phyloP scores from a whole-genome alignment of 352 stramenopile genomes.

The Aphanomyces euteiches region DNA sequence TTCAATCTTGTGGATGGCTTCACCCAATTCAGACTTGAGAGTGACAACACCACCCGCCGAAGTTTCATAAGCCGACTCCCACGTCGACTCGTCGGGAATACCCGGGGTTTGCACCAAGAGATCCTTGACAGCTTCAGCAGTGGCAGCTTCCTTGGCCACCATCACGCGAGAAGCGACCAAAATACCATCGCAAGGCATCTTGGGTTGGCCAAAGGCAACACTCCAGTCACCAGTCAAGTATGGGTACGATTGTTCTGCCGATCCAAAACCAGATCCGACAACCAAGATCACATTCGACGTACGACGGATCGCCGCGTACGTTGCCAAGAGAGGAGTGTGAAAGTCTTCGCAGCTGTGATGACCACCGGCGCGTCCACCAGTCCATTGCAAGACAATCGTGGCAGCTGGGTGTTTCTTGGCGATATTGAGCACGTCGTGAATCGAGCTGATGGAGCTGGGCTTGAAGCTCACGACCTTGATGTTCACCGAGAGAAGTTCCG shows the following conservation, averaged over 20 bases:
- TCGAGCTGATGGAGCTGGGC: conserved; percentile 68
- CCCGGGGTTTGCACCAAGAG: conserved; percentile 74
- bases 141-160: conserved; percentile 84
- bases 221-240: conserved; percentile 86
- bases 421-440: conserved; percentile 76
- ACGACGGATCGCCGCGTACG: conserved; percentile 72
- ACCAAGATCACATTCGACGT: conserved; percentile 77
- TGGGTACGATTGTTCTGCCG: conserved; percentile 55
- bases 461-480: conserved; percentile 84
- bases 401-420: conserved; percentile 53
- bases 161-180: conserved; percentile 79
- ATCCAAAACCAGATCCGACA: conserved; percentile 81
- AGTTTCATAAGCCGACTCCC: conserved; percentile 49
- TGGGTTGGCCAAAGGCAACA: conserved; percentile 40
- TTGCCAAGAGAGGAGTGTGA: conserved; percentile 62
- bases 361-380: conserved; percentile 47
- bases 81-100: conserved; percentile 62
- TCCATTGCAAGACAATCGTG: conserved; percentile 86
- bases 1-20: conserved; percentile 79
- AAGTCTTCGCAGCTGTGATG: conserved; percentile 85
- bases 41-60: conserved; percentile 64
- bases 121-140: conserved; percentile 74
- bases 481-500: conserved; percentile 49
- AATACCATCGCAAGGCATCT: conserved; percentile 81
- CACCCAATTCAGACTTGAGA: conserved; percentile 73